Base-by-base conservation (phyloP, 148 eudicot species). In the Chenopodium album region DNA sequence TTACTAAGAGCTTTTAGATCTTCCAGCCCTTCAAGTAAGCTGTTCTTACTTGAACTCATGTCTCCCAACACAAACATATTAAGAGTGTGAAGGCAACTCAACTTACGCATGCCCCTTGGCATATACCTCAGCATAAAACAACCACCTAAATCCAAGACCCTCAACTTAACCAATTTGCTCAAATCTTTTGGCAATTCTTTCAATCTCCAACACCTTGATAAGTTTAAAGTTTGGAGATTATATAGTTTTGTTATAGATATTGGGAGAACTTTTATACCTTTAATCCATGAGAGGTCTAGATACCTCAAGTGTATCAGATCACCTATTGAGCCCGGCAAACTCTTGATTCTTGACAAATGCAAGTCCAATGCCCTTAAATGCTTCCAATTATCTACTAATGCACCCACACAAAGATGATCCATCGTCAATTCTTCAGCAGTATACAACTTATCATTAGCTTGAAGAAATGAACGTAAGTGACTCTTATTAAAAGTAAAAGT, bases 391-490 rank as follows among this genome's bases (percentile, higher is more conserved):
- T 50, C 60, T 63, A 84, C 0, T 34, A 73, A 28, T 73, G 44
- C 23, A 4, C 19, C 13, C 37, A 59, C 0, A 1, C 13, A 32
- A 26, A 80, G n/a, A 1, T 44, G 52, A 22, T 13, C 48, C n/a
- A 20, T 34, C 7, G 46, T 9, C 0, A 37, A 37, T 5, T 4
- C 34, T 32, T 32, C 1, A 2, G 37, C 0, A 4, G 5, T 4
- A 34, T 0, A 0, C 7, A 0, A 4, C 0, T 4, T 0, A 5
- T 0, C 4, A 37, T 37, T 4, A 37, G 7, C 5, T 52, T 60
- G n/a, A 80, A 60, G 50, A 80, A 80, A 66, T 8, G 85, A 76
- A 4, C 80, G 84, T 3, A 76, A 10, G 26, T 23, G 78, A 22
- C 47, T 54, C 48, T 77, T 44, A 0, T 1, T 1, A 2, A 10